Percentiles rank a stretch among this genome's conserved stretches.
Conservation (phyloP, 768 basidiomycete species). For the Leccinellum albellum region DNA sequence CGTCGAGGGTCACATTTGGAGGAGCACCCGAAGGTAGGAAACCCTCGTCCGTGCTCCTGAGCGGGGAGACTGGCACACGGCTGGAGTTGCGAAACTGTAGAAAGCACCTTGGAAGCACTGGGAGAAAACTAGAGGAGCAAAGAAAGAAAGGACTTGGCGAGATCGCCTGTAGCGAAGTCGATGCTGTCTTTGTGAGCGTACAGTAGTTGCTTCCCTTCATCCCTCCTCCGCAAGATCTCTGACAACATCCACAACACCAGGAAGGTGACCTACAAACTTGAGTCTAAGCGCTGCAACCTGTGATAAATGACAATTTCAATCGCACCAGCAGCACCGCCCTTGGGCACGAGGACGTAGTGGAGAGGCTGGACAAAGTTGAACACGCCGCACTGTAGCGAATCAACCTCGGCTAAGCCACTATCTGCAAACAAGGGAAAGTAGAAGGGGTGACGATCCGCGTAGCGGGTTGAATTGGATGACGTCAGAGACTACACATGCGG, state of each 20-base stretch:
- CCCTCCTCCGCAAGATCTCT: slow-evolving; percentile 5
- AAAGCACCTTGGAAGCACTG: background rate
- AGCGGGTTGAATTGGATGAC: slow-evolving; percentile 2
- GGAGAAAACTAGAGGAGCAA: slow-evolving; percentile 13
- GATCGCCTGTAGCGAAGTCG: slow-evolving; percentile 18
- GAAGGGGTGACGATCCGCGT: background rate
- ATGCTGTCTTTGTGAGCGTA: slow-evolving; percentile 7
- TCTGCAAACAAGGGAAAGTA: background rate
- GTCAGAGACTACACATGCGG: background rate
- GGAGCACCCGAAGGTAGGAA: slow-evolving; percentile 1
- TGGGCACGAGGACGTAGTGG: background rate
- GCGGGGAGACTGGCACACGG: slow-evolving; percentile 4
- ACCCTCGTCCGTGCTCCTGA: slow-evolving; percentile 5
- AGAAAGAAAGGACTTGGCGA: slow-evolving; percentile 16
- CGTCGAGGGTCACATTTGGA: background rate
- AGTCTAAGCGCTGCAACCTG: background rate
- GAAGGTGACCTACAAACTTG: slow-evolving; percentile 9
- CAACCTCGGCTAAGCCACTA: background rate
- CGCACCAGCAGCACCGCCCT: slow-evolving; percentile 7
- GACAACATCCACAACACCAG: slow-evolving; percentile 14
- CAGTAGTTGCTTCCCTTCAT: background rate
- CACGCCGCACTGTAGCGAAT: too few relatives aligned
- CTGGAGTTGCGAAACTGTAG: background rate
- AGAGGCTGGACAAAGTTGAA: too few relatives aligned
- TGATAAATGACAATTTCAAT: background rate